Evolutionary conservation across 2,329 filamentous ascomycete genomes (phyloP).

Genomic region (Aspergillus ochraceus): DNA sequence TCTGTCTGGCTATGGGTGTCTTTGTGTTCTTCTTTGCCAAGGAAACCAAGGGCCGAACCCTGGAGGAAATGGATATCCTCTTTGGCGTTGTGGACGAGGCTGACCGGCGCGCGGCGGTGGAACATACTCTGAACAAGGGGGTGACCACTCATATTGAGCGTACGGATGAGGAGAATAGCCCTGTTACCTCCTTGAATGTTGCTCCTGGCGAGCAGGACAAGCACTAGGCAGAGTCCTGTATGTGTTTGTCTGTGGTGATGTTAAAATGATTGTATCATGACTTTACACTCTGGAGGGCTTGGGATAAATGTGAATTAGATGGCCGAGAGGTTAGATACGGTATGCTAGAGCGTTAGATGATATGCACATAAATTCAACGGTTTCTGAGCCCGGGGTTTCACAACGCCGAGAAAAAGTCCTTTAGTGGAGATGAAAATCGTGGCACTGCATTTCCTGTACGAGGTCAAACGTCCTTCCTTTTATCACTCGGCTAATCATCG

Average conservation of each 20-base stretch:
- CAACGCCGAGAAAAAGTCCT: not conserved
- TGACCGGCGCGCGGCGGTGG: slow-evolving; percentile 25
- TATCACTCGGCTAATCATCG: not conserved
- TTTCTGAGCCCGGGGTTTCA: not conserved
- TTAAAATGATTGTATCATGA: not conserved
- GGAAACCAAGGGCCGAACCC: slow-evolving; percentile 38
- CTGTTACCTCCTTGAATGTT: not conserved
- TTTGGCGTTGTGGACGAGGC: slow-evolving; percentile 29
- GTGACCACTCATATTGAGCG: slow-evolving; percentile 24
- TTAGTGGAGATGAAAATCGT: not conserved
- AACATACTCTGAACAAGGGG: slow-evolving; percentile 27
- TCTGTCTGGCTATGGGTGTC: slow-evolving; percentile 37
- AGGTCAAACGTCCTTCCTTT: not conserved
- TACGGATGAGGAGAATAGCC: slow-evolving; percentile 7
- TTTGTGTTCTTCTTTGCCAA: slow-evolving; percentile 40
- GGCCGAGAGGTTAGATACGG: not conserved
- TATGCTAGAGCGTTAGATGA: not conserved
- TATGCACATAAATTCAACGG: not conserved
- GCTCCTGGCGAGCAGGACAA: slow-evolving; percentile 7
- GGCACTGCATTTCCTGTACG: not conserved
- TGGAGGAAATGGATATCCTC: slow-evolving; percentile 42
- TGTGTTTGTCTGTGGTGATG: not conserved
- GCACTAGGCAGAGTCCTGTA: not conserved
- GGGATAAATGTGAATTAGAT: not conserved
- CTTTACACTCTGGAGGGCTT: not conserved